A percentile compares a stretch with the other conserved stretches of the same genome.
Conservation (phyloP, 2,329 filamentous ascomycete species). For the Biscogniauxia marginata region DNA sequence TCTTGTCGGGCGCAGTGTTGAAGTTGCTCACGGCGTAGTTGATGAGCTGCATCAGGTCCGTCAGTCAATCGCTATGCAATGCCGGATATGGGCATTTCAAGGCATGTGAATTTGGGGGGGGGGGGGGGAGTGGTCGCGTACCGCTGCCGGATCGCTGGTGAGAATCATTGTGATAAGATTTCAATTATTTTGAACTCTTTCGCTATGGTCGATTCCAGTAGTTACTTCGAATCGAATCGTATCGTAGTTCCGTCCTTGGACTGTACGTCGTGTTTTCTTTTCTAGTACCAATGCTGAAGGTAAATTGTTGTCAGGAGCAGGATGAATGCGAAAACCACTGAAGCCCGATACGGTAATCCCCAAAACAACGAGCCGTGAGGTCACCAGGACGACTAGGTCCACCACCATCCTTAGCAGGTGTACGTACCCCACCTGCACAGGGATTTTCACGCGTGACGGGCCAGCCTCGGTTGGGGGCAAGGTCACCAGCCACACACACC, state of each 20-base stretch:
- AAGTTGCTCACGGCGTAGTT: constrained; percentile 91
- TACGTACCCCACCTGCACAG: background rate
- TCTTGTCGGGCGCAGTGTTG: constrained; percentile 87
- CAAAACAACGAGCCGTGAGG: constrained; percentile 26
- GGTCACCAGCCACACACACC: background rate
- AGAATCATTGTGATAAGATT: constrained; percentile 71
- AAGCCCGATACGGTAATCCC: constrained; percentile 19
- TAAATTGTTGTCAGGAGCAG: background rate
- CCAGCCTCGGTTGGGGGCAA: background rate
- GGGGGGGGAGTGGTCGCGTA: constrained; percentile 42
- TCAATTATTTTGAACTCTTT: background rate
- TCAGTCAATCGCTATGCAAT: constrained; percentile 2
- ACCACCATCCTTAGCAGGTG: background rate
- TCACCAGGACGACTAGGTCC: constrained; percentile 32
- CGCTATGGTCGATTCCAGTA: background rate
- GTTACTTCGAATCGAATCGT: too few relatives aligned
- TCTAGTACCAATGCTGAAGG: background rate
- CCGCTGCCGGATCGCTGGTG: constrained; percentile 86
- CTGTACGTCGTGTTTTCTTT: background rate
- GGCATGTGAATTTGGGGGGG: background rate
- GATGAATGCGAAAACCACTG: constrained; percentile 1
- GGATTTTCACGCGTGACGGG: background rate
- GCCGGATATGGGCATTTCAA: background rate
- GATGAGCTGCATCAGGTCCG: constrained; percentile 67
- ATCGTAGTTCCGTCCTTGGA: background rate